Evolutionary conservation across 805 yeast genomes (phyloP).

Genomic region (Teunomyces gatunensis): DNA sequence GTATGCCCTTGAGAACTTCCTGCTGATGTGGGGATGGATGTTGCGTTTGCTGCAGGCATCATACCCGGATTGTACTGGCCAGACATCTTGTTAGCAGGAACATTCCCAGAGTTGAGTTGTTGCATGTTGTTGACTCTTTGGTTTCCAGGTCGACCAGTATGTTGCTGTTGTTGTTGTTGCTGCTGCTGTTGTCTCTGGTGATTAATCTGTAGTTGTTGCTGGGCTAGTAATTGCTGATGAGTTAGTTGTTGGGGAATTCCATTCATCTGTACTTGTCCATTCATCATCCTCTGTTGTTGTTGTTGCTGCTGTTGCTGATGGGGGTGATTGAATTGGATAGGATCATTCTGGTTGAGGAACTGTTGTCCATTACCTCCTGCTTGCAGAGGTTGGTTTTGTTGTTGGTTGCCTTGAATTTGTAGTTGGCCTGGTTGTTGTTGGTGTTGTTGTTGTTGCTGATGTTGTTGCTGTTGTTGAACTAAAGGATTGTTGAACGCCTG

Average conservation of each 20-base stretch:
- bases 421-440: constrained; percentile 9
- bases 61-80: constrained; percentile 11
- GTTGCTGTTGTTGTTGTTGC: constrained; percentile 10
- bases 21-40: constrained; percentile 18
- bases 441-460: constrained; percentile 7
- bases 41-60: constrained; percentile 21
- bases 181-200: constrained; percentile 11
- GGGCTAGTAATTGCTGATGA: constrained; percentile 10
- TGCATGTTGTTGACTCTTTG: constrained; percentile 20
- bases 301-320: constrained; percentile 6
- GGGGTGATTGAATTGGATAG: background rate
- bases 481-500: constrained; percentile 7
- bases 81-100: constrained; percentile 7
- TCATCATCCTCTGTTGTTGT: constrained; percentile 7
- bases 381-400: background rate
- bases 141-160: constrained; percentile 14
- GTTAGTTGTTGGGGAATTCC: constrained; percentile 6
- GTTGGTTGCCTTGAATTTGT: constrained; percentile 5
- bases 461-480: constrained; percentile 8
- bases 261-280: constrained; percentile 7
- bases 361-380: constrained; percentile 1
- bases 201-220: constrained; percentile 9
- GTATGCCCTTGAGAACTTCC: constrained; percentile 27
- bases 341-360: background rate
- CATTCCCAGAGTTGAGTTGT: constrained; percentile 11